Conservation (phyloP, 2,329 filamentous ascomycete genomes). For the Pochonia chlamydosporia region DNA sequence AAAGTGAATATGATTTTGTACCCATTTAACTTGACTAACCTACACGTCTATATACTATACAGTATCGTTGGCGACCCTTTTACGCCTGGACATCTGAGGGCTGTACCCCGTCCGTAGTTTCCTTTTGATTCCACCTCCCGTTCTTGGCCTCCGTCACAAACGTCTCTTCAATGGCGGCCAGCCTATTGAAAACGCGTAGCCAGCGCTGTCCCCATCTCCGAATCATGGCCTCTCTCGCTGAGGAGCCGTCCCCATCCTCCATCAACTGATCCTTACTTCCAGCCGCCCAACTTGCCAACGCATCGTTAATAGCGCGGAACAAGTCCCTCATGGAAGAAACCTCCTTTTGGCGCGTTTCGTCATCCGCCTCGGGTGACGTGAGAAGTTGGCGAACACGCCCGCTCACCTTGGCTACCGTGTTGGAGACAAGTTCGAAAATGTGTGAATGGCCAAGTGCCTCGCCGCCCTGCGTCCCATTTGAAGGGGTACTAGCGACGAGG, state of each 20-base stretch:
- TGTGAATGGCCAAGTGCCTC: constrained; percentile 66
- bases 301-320: constrained; percentile 76
- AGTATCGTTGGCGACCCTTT: no score
- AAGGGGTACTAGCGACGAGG: constrained; percentile 53
- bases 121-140: constrained; percentile 3
- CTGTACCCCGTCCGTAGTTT: not conserved
- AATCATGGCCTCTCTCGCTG: constrained; percentile 58
- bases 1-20: no score
- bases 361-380: constrained; percentile 51
- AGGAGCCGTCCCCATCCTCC: constrained; percentile 57
- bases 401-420: constrained; percentile 86
- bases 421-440: constrained; percentile 84
- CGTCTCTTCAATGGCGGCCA: constrained; percentile 79
- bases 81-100: not conserved
- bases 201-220: constrained; percentile 79
- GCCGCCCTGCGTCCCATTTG: constrained; percentile 46
- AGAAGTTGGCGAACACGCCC: constrained; percentile 79
- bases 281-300: constrained; percentile 64
- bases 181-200: constrained; percentile 77
- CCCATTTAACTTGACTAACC: no score
- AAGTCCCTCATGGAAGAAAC: constrained; percentile 69
- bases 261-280: constrained; percentile 71
- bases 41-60: not conserved
- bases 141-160: constrained; percentile 35
- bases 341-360: constrained; percentile 65